A percentile compares a stretch with the other conserved stretches of the same genome.
Conservation (phyloP, 2,329 filamentous ascomycete species). For the Podosphaera fusca region DNA sequence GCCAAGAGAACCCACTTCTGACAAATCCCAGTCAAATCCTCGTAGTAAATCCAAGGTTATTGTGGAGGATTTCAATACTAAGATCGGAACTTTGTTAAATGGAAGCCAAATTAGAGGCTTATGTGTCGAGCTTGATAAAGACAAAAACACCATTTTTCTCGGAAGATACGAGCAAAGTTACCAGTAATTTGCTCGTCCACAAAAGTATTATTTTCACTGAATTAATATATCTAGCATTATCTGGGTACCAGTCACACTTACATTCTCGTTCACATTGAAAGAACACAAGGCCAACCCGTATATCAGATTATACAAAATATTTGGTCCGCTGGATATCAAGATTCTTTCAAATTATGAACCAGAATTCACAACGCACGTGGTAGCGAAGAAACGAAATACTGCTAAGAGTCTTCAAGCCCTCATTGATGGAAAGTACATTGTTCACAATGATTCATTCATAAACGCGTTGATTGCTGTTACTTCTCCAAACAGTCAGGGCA, state of each 20-base stretch:
- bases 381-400: conserved; percentile 76
- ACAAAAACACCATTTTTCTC: conserved; percentile 43
- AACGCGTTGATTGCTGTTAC: conserved; percentile 40
- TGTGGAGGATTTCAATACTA: conserved; percentile 61
- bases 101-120: conserved; percentile 44
- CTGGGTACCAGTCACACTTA: conserved; percentile 65
- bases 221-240: conserved; percentile 29
- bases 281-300: conserved; percentile 46
- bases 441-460: conserved; percentile 42
- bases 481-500: conserved; percentile 17
- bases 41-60: conserved; percentile 38
- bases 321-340: conserved; percentile 81
- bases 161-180: conserved; percentile 46
- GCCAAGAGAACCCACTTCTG: background rate
- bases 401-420: conserved; percentile 70
- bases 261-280: conserved; percentile 52
- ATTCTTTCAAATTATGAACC: conserved; percentile 49
- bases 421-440: conserved; percentile 57
- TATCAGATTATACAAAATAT: conserved; percentile 32
- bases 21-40: conserved; percentile 6
- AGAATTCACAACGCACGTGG: conserved; percentile 59
- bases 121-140: conserved; percentile 29
- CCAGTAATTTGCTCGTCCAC: conserved; percentile 19
- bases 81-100: conserved; percentile 62
- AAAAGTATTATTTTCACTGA: background rate